phyloP scores from a whole-genome alignment of 208 protist species.

The Borovskyia barvae region DNA sequence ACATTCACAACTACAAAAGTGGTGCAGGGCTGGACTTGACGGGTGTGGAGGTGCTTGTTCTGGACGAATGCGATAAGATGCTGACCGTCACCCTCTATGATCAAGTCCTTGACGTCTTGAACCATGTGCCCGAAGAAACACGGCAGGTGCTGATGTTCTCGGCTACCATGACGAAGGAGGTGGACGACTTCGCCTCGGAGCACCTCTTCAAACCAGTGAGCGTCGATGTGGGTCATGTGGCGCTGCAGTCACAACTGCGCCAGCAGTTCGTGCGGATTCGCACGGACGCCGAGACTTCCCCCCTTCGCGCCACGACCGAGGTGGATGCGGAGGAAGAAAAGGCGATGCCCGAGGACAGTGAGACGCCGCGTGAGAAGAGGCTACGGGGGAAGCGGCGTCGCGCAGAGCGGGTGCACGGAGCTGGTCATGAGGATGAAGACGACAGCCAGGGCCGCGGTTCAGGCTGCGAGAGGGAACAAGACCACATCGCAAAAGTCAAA shows the following conservation, averaged over 20 bases:
- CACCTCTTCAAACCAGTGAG: conserved; percentile 83
- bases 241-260: conserved; percentile 79
- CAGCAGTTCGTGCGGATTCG: conserved; percentile 90
- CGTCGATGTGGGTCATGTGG: conserved; percentile 90
- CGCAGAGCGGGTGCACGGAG: conserved; percentile 12
- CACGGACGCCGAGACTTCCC: conserved; percentile 5
- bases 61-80: conserved; percentile 99
- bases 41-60: conserved; percentile 90
- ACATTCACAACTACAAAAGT: conserved; percentile 78
- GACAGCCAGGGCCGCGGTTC: not conserved
- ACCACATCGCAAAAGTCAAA: conserved; percentile 77
- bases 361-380: conserved; percentile 34
- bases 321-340: conserved; percentile 44
- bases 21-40: conserved; percentile 81
- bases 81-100: conserved; percentile 98
- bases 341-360: conserved; percentile 24
- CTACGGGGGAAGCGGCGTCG: conserved; percentile 48
- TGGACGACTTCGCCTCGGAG: conserved; percentile 85
- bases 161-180: conserved; percentile 88
- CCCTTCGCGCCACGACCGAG: not conserved
- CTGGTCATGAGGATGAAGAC: conserved; percentile 1
- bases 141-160: conserved; percentile 88
- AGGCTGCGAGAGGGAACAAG: conserved; percentile 23
- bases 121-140: conserved; percentile 74
- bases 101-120: conserved; percentile 96